phyloP scores from a whole-genome alignment of 1,139 yeast species.

The Nakaseomyces uthaithaninus region DNA sequence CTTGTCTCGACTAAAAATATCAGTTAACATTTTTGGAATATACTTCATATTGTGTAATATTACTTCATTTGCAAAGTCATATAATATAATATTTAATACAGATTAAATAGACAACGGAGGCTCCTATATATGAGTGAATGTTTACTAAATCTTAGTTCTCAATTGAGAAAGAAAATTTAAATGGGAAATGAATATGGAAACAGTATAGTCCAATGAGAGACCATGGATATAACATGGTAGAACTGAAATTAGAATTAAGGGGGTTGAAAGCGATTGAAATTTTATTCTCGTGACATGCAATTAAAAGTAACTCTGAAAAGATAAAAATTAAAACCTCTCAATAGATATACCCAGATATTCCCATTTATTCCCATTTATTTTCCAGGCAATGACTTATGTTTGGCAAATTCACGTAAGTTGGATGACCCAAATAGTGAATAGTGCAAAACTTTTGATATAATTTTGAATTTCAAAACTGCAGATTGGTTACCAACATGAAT shows the following conservation, averaged over 20 bases:
- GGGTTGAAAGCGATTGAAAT: not conserved
- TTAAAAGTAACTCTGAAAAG: not conserved
- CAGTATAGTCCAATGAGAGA: slow-evolving; percentile 5
- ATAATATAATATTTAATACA: not conserved
- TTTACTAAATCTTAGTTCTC: no score
- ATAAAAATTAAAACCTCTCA: slow-evolving; percentile 1
- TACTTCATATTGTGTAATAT: not conserved
- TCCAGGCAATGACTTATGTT: no score
- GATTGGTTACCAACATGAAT: no score
- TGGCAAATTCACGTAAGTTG: no score
- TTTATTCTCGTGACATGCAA: slow-evolving; percentile 2
- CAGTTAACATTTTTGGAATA: not conserved
- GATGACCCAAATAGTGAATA: no score
- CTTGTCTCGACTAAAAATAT: not conserved
- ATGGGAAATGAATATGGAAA: no score
- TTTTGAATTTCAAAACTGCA: no score
- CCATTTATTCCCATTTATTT: not conserved
- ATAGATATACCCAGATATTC: not conserved
- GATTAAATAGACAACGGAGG: slow-evolving; percentile 2
- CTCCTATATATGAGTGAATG: not conserved
- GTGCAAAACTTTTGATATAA: no score
- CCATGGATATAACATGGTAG: slow-evolving; percentile 1
- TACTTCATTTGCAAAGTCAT: not conserved
- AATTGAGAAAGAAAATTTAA: no score
- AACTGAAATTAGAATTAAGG: slow-evolving; percentile 5